Conservation (phyloP, 441 rosid genomes). For the Breynia disticha region DNA sequence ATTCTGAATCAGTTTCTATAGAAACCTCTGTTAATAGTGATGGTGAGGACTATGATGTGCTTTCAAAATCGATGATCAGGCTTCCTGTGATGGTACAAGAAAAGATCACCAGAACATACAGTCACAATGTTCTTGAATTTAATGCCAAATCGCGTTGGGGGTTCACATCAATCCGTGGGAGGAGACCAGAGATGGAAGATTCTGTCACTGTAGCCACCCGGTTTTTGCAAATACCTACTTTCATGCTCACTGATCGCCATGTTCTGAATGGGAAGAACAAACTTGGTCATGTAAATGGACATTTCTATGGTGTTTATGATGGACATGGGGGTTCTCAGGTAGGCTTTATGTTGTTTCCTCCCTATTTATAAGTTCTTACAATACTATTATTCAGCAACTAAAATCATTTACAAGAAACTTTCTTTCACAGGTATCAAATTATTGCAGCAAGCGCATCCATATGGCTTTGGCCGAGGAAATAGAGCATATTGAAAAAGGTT, state of each 20-base stretch:
- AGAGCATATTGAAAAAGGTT: conserved; percentile 24
- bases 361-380: not conserved
- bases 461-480: conserved; percentile 57
- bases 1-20: conserved; percentile 10
- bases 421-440: conserved; percentile 53
- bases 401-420: not conserved
- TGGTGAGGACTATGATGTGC: conserved; percentile 8
- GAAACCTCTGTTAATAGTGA: conserved; percentile 10
- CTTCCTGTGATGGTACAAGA: conserved; percentile 17
- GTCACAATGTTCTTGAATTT: conserved; percentile 33
- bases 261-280: conserved; percentile 34
- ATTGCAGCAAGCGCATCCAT: conserved; percentile 58
- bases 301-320: conserved; percentile 77
- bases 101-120: conserved; percentile 26
- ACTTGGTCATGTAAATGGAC: conserved; percentile 37
- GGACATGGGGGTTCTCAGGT: conserved; percentile 90
- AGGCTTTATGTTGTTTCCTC: conserved; percentile 13
- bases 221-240: conserved; percentile 45
- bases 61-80: conserved; percentile 17
- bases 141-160: conserved; percentile 65
- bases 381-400: not conserved
- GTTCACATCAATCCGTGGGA: conserved; percentile 56
- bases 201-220: conserved; percentile 46
- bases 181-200: conserved; percentile 90
- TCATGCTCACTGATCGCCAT: conserved; percentile 38